Evolutionary conservation across 345 rosid genomes (phyloP).

Genomic region (Ceriops zippeliana): DNA sequence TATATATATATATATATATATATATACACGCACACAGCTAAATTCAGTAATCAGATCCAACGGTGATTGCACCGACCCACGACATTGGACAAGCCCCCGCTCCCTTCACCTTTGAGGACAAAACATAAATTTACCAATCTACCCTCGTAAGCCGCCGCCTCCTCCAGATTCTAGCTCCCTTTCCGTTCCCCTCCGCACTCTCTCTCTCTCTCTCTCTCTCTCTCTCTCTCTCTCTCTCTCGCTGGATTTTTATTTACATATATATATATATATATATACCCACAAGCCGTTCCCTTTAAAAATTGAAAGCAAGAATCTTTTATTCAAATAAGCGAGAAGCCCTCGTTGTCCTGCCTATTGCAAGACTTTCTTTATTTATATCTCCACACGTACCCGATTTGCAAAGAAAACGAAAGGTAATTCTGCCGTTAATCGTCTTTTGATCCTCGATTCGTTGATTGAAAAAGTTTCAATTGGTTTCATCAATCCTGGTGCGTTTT

Average conservation of each 20-base stretch:
- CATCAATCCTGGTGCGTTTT: too few species aligned
- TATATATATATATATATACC: not conserved
- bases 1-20: too few species aligned
- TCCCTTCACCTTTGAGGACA: not conserved
- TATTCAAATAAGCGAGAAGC: not conserved
- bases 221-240: too few species aligned
- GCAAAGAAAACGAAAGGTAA: not conserved
- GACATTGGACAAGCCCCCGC: not conserved
- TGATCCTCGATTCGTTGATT: too few species aligned
- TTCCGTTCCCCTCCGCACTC: not conserved
- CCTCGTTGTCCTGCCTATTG: not conserved
- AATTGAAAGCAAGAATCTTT: too few species aligned
- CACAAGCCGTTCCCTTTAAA: too few species aligned
- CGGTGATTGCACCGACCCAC: not conserved
- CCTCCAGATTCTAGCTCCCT: constrained; percentile 9
- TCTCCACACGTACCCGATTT: not conserved
- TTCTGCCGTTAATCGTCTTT: not conserved
- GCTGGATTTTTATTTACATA: not conserved
- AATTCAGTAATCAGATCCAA: not conserved
- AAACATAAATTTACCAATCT: not conserved
- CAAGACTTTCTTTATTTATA: not conserved
- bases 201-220: too few species aligned
- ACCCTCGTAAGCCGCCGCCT: not conserved
- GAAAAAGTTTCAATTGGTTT: too few species aligned
- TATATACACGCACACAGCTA: accelerated